Conservation (phyloP, 2,329 filamentous ascomycete genomes). For the Xylariaceae sp. region DNA sequence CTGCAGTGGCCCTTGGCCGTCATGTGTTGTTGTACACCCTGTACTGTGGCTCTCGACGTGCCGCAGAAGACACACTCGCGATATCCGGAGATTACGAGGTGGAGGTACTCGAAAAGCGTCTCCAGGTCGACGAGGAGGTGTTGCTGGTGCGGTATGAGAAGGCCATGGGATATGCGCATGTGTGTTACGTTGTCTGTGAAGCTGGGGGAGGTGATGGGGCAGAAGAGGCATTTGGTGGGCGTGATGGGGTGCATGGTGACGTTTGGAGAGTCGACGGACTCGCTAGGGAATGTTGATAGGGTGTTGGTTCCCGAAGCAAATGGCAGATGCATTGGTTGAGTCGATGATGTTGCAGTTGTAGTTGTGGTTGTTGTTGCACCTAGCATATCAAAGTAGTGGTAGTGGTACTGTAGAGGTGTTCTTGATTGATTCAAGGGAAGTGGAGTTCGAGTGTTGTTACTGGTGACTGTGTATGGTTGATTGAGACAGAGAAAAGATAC, state of each 20-base stretch:
- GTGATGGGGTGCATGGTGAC: constrained; percentile 15
- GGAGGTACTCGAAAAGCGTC: constrained; percentile 42
- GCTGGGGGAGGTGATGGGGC: constrained; percentile 9
- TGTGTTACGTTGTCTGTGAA: constrained; percentile 28
- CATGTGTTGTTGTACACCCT: constrained; percentile 43
- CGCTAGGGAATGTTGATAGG: constrained; percentile 3
- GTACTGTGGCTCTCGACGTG: constrained; percentile 34
- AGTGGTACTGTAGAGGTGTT: no score
- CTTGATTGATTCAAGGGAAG: no score
- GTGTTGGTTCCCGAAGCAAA: constrained; percentile 7
- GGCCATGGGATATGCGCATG: constrained; percentile 45
- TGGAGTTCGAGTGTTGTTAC: no score
- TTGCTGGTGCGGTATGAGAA: constrained; percentile 36
- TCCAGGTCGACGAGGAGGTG: constrained; percentile 41
- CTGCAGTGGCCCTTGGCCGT: constrained; percentile 22
- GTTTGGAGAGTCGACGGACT: constrained; percentile 8
- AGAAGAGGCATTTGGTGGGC: constrained; percentile 23
- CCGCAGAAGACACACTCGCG: constrained; percentile 49
- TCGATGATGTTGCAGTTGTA: constrained; percentile 6
- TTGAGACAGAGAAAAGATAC: no score
- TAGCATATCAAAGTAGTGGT: constrained; percentile 10
- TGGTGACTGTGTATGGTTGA: no score
- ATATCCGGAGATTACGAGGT: constrained; percentile 43
- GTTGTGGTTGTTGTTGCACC: constrained; percentile 14
- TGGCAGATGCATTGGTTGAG: constrained; percentile 14